A percentile compares a stretch with the other conserved stretches of the same genome.
Conservation (phyloP, 768 basidiomycete genomes). For the Polyporus arcularius region DNA sequence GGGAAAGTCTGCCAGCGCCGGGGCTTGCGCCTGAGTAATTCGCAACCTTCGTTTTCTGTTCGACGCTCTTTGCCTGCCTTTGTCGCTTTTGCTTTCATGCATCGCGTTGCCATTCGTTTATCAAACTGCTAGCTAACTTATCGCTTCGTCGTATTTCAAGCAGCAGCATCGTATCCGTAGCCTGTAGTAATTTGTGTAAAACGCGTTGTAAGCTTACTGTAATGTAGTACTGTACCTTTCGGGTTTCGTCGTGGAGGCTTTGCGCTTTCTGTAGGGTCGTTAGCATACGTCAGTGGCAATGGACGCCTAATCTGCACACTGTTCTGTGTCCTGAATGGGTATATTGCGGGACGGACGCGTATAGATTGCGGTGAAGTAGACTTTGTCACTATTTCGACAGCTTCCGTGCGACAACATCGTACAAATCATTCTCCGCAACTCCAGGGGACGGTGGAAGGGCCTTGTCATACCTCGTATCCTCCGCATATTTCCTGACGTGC, state of each 20-base stretch:
- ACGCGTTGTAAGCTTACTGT: not conserved
- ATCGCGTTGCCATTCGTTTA: not conserved
- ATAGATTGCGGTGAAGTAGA: not conserved
- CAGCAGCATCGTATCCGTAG: not conserved
- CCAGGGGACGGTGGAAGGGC: slow-evolving; percentile 6
- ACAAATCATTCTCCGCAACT: slow-evolving; percentile 4
- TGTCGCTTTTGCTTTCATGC: not conserved
- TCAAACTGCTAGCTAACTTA: not conserved
- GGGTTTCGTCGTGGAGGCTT: not conserved
- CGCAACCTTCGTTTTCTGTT: not conserved
- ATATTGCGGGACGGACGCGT: too few relatives aligned
- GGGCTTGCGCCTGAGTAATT: not conserved
- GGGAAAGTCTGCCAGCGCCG: not conserved
- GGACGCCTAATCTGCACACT: too few relatives aligned
- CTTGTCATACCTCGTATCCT: slow-evolving; percentile 1
- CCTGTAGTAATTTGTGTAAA: not conserved
- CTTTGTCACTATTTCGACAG: not conserved
- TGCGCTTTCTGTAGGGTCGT: too few relatives aligned
- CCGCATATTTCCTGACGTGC: slow-evolving; percentile 19
- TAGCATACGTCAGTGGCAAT: too few relatives aligned
- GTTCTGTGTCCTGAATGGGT: too few relatives aligned
- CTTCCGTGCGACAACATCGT: slow-evolving; percentile 13
- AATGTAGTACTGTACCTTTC: not conserved
- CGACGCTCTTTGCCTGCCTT: not conserved
- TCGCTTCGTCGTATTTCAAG: not conserved